These are phyloP conservation scores for Stenocarpella maydis DNA, from an alignment of 2,329 filamentous ascomycete species.

Conservation along the genomic window DNA sequence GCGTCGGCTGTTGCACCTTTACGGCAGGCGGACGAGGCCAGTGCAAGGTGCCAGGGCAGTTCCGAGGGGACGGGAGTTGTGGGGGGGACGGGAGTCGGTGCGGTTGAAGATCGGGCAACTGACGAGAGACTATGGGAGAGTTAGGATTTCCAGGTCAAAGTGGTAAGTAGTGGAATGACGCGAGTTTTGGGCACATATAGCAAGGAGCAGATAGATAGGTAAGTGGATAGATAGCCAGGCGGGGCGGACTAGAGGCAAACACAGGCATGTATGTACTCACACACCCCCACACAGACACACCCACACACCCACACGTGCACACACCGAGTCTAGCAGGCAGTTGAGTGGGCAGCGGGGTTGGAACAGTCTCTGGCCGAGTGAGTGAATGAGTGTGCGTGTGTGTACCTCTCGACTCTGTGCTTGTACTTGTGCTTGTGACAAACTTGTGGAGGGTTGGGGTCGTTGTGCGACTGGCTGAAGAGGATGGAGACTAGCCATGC, in stretches of 20 bases:
- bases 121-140: background rate
- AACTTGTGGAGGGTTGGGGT: conserved; percentile 11
- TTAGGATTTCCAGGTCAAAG: conserved; percentile 8
- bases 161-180: conserved; percentile 15
- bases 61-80: background rate
- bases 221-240: background rate
- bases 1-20: conserved; percentile 24
- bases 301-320: background rate
- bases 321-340: background rate
- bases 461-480: background rate
- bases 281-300: background rate
- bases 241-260: conserved; percentile 1
- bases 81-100: conserved; percentile 6
- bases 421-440: conserved; percentile 4
- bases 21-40: conserved; percentile 5
- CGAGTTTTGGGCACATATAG: conserved; percentile 1
- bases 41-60: conserved; percentile 9
- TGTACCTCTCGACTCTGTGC: background rate
- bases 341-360: conserved; percentile 10
- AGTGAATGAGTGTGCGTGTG: background rate
- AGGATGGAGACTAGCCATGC: background rate
- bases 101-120: conserved; percentile 12
- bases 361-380: background rate
- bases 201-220: background rate
- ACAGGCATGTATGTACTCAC: background rate